Evolutionary conservation across 768 basidiomycete genomes (phyloP), one percentile per base, ranked within the genome.

Genomic region (Suillus variegatus): DNA sequence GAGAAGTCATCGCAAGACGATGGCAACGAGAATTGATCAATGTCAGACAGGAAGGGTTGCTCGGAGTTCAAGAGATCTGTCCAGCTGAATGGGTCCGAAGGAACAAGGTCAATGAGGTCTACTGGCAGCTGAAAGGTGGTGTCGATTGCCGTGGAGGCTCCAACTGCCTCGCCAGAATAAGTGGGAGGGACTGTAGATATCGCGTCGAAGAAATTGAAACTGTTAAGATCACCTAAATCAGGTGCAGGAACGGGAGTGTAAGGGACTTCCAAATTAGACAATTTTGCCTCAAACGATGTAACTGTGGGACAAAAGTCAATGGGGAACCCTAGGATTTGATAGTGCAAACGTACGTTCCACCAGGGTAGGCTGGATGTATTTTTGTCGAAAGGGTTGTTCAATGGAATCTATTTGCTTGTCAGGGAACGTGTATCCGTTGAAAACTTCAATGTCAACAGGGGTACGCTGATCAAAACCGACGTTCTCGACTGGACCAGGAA

Each of bases 361-460:
- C 7, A 60, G 56, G 6, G 55, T 57, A 4, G 58, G 25, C 13
- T 3, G 54, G 0, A 2, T 3, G 6, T 1, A n/a, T 0, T n/a
- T 13, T n/a, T 55, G n/a, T n/a, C n/a, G 20, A 0, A 10, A 13
- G 6, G 54, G 10, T 20, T 35, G 20, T 35, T 36, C 12, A 1
- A 41, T 38, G 0, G 40, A n/a, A 28, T 10, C 10, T 35, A 54
- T 64, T 47, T 36, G 28, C 7, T 13, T 12, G 55, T 67, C 49
- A 43, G 65, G 68, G 9, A 66, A 67, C 9, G 75, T 67, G 0
- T 78, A 73, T 0, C 74, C 63, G 9, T 70, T 68, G 40, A 78
- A 78, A 58, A 81, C 28, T 8, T 79, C 72, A 0, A 83, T 72
- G 44, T 81, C 75, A 58, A 78, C 66, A 0, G 64, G 74, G 4